Conservation (phyloP, 129 eudicot genomes). For the Flaveria robusta region DNA sequence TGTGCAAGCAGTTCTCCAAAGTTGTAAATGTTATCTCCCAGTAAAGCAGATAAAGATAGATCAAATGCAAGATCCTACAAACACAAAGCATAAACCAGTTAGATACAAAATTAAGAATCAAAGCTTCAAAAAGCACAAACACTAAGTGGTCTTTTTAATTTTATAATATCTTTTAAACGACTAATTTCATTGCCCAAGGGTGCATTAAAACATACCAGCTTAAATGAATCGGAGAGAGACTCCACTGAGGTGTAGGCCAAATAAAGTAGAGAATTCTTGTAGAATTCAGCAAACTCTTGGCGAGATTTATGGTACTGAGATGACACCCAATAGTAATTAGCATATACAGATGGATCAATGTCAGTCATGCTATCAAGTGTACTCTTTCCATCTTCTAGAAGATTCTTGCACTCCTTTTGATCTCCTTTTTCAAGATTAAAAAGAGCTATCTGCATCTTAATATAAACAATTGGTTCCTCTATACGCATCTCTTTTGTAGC, state of each 20-base stretch:
- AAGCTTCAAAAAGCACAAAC: neutral
- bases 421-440: slow-evolving; percentile 82
- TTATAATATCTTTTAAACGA: neutral
- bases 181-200: neutral
- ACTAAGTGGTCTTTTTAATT: neutral
- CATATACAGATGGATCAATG: slow-evolving; percentile 92
- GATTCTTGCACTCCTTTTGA: slow-evolving; percentile 83
- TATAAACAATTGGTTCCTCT: slow-evolving; percentile 84
- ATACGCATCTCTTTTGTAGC: slow-evolving; percentile 75
- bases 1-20: slow-evolving; percentile 94
- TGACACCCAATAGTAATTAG: slow-evolving; percentile 90
- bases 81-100: slow-evolving; percentile 1
- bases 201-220: slow-evolving; percentile 57
- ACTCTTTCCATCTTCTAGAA: slow-evolving; percentile 80
- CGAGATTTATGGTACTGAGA: slow-evolving; percentile 86
- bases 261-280: slow-evolving; percentile 87
- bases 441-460: slow-evolving; percentile 80
- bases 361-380: slow-evolving; percentile 95
- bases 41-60: slow-evolving; percentile 80
- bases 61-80: slow-evolving; percentile 91
- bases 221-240: slow-evolving; percentile 78
- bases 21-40: slow-evolving; percentile 96
- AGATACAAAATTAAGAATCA: slow-evolving; percentile 7
- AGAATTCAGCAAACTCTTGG: slow-evolving; percentile 91
- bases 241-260: slow-evolving; percentile 89